These are phyloP conservation scores for Saprolegnia parasitica DNA, from an alignment of 352 stramenopile species.

Conservation along the genomic window DNA sequence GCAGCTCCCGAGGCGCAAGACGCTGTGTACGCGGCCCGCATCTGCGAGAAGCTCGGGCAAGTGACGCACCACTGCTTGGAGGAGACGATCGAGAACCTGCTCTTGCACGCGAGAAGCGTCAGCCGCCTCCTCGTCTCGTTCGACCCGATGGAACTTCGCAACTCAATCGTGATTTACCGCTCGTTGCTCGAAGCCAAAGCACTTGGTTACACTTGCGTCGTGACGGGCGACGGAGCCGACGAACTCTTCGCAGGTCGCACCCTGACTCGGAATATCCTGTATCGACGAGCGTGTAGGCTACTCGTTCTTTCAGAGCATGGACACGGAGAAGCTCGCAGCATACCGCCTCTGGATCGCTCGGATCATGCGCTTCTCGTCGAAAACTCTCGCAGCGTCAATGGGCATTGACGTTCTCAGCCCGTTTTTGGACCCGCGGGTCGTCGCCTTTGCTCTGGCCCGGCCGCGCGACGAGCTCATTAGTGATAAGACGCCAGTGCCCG, in stretches of 20 bases:
- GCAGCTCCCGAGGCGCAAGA: slow-evolving; percentile 40
- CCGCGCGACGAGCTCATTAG: slow-evolving; percentile 61
- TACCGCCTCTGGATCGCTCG: slow-evolving; percentile 73
- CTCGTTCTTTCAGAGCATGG: slow-evolving; percentile 74
- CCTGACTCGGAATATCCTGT: background rate
- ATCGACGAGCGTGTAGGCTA: slow-evolving; percentile 39
- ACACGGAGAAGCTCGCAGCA: slow-evolving; percentile 45
- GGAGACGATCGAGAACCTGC: slow-evolving; percentile 49
- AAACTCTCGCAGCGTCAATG: slow-evolving; percentile 55
- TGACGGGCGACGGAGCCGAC: slow-evolving; percentile 83
- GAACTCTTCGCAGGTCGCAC: slow-evolving; percentile 70
- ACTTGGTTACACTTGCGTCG: slow-evolving; percentile 51
- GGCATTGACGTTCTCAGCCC: slow-evolving; percentile 65
- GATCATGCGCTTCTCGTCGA: slow-evolving; percentile 80
- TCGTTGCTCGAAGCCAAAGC: slow-evolving; percentile 49
- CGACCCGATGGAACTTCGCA: slow-evolving; percentile 84
- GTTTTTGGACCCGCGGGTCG: slow-evolving; percentile 64
- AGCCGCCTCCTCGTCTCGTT: slow-evolving; percentile 59
- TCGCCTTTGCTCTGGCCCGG: slow-evolving; percentile 60
- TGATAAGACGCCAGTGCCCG: slow-evolving; percentile 52
- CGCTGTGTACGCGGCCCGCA: slow-evolving; percentile 40
- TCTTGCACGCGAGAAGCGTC: slow-evolving; percentile 38
- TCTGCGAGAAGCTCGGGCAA: slow-evolving; percentile 39
- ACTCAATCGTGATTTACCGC: slow-evolving; percentile 80
- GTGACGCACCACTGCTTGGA: slow-evolving; percentile 60